These are phyloP conservation scores for Geotrichum ghanense DNA, from an alignment of 805 yeast genomes.

Conservation along the genomic window DNA sequence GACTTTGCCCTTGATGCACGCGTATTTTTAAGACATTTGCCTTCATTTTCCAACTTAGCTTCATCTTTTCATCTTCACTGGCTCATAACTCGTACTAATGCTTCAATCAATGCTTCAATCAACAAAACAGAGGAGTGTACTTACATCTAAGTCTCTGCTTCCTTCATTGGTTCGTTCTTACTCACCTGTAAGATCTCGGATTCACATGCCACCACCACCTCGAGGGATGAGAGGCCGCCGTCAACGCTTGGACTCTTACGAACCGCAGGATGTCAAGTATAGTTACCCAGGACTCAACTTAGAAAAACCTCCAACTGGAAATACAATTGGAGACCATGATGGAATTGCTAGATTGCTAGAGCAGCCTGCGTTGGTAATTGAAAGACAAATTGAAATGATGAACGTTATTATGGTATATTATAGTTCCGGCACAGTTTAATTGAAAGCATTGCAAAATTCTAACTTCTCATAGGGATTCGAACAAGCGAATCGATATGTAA, in stretches of 20 bases:
- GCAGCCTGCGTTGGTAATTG: constrained; percentile 79
- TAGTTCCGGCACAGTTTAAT: too few species aligned
- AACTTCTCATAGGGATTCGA: constrained; percentile 50
- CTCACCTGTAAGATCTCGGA: constrained; percentile 12
- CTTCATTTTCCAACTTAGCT: too few species aligned
- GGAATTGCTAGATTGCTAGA: constrained; percentile 50
- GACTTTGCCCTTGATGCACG: too few species aligned
- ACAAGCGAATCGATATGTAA: constrained; percentile 69
- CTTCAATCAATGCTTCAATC: too few species aligned
- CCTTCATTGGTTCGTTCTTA: constrained; percentile 5
- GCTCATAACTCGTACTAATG: too few species aligned
- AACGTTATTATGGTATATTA: constrained; percentile 46
- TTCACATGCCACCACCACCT: constrained; percentile 9
- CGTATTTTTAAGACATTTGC: too few species aligned
- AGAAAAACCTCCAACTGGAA: neutral
- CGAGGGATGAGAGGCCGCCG: neutral
- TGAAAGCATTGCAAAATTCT: too few species aligned
- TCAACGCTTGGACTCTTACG: neutral
- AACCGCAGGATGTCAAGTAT: neutral
- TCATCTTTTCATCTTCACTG: too few species aligned
- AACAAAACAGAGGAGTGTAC: too few species aligned
- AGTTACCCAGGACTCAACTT: neutral
- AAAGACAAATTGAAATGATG: constrained; percentile 81
- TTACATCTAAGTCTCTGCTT: too few species aligned
- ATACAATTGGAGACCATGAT: constrained; percentile 28